Base-by-base conservation (phyloP, 768 basidiomycete genomes). In the Boletus reticulatus region DNA sequence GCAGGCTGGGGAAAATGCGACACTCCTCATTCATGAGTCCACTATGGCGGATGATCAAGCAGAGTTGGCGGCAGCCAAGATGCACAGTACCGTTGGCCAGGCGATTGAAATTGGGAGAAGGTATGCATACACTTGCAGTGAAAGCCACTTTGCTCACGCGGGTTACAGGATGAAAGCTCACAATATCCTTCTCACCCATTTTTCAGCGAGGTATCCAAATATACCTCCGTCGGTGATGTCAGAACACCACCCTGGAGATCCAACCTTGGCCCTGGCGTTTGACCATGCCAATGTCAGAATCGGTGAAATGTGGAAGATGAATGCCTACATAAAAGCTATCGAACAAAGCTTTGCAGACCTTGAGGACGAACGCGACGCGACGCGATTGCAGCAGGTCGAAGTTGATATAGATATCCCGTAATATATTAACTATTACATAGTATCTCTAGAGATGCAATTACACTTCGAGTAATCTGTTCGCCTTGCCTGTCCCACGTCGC, bases 141-240 rank as follows among this genome's bases (percentile, higher is more conserved):
- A 39, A 14, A 19, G 5, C 42, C 19, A 12, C 9, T 22, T 11
- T 56, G 39, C 45, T 55, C 27, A 51, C 22, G 27, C 54, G 17
- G 4, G 42, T 17, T 32, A 38, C 53, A 95, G 93, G 57, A 96
- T 96, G 94, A 78, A 81, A 11, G 94, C 94, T 1, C 75, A 84
- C 50, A 85, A 92, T 59, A 79, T 92, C 41, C 81, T 98, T n/a
- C 80, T 98, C 20, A 98, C 94, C 0, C 95, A 98, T 69, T 98
- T 98, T 73, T 97, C 94, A 11, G 91, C 91, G 39, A 86, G 94
- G 29, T 95, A 96, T 71, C 93, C 95, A 17, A 93, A 90, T 62
- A 76, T 95, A 67, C 92, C 92, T 4, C 73, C 80, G 5, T 71
- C 78, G 12, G 66, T 73, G 14, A 58, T 55, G 37, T 67, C 45